Base-by-base conservation (phyloP, 2,329 filamentous ascomycete species). In the Sclerotiophoma versabilis region DNA sequence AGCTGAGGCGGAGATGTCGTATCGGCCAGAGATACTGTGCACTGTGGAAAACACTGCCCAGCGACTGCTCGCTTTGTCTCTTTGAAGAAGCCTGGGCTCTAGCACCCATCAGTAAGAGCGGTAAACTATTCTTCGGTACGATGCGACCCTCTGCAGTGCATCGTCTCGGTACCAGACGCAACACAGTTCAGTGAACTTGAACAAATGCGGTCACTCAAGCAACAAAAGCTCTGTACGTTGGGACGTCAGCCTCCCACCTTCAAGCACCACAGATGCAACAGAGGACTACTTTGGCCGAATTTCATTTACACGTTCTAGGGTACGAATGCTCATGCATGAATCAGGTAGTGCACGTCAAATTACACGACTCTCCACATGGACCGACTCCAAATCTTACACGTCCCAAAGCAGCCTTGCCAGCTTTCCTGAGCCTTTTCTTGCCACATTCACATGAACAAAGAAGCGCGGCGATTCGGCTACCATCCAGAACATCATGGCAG, bases 301-400 rank as follows among this genome's bases (percentile, higher is more conserved):
- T 38, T 20, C 38, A 25, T 23, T 29, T 25, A 27, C n/a, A 14
- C n/a, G 15, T 30, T 26, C 27, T 30, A 42, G 15, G 30, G 2
- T 42, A 15, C 37, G 29, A 17, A 5, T 42, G 22, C 37, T 43
- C 30, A 23, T 12, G 26, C 45, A 54, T 17, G 51, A 54, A 36
- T 54, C 51, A 39, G 33, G 39, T 54, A 49, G 45, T 33, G 51
- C 42, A 23, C 32, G 45, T 49, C 39, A 45, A 39, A 45, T 45
- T 32, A 37, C 44, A 54, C 33, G 8, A 3, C 25, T 37, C 30
- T 54, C 50, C 50, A 54, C 50, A 25, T 33, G 1, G 41, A 4
- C 29, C 27, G 30, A 36, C 17, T 43, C 23, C 39, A 41, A 46
- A 54, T 49, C 45, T 45, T 45, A 41, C 33, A 49, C 23, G 15